These are phyloP conservation scores for Mycogone perniciosa DNA, from an alignment of 2,329 filamentous ascomycete genomes.

Conservation along the genomic window DNA sequence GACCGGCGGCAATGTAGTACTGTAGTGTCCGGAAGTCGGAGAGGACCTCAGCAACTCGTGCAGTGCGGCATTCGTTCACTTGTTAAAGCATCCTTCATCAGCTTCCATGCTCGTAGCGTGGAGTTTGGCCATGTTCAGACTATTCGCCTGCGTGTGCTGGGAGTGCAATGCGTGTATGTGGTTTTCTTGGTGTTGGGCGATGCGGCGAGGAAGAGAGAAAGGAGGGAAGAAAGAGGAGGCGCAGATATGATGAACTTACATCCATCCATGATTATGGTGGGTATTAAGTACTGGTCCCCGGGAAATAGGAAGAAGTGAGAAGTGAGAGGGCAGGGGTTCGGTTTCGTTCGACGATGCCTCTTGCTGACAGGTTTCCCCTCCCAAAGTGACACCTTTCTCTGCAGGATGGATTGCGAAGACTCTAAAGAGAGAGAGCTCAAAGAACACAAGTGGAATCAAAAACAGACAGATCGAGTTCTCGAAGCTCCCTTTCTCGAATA, in stretches of 20 bases:
- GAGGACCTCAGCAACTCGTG: conserved; percentile 56
- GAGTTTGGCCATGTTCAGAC: neutral
- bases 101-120: neutral
- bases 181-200: neutral
- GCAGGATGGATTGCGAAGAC: too few species aligned
- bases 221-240: neutral
- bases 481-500: conserved; percentile 4
- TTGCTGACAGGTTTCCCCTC: neutral
- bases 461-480: neutral
- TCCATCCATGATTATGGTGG: conserved; percentile 20
- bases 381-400: neutral
- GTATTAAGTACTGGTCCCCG: neutral
- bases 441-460: neutral
- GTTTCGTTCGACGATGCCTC: neutral
- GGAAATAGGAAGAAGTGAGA: conserved; percentile 1
- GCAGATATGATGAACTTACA: conserved; percentile 10
- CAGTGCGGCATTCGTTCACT: conserved; percentile 57
- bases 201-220: neutral
- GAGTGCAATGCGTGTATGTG: neutral
- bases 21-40: conserved; percentile 57
- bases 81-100: conserved; percentile 2
- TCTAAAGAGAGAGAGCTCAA: too few species aligned
- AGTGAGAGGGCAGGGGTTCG: neutral
- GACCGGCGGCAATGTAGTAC: conserved; percentile 53
- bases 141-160: neutral